phyloP scores from a whole-genome alignment of 2,329 filamentous ascomycete genomes.

The Aureobasidium sp. region DNA sequence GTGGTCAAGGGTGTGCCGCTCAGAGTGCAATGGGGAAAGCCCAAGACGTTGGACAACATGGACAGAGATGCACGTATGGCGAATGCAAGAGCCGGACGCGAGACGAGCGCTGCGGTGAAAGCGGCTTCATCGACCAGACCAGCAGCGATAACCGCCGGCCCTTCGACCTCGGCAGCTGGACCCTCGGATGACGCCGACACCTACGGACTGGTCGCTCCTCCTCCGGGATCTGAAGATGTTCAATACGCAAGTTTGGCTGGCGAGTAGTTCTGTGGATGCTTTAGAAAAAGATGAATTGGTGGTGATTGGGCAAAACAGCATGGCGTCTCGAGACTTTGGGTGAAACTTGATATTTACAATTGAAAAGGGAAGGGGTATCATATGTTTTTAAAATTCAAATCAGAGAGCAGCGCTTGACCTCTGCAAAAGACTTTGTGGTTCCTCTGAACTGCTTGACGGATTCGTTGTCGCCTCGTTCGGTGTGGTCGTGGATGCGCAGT shows the following conservation, averaged over 20 bases:
- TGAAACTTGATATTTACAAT: background rate
- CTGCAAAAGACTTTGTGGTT: conserved; percentile 33
- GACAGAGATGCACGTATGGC: conserved; percentile 75
- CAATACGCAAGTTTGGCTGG: conserved; percentile 82
- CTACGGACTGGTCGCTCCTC: conserved; percentile 56
- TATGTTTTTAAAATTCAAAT: conserved; percentile 15
- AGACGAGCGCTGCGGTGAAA: conserved; percentile 33
- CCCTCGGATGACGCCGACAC: conserved; percentile 40
- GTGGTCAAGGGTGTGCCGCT: conserved; percentile 87
- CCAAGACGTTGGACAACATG: conserved; percentile 86
- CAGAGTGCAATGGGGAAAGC: conserved; percentile 84
- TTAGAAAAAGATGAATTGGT: background rate
- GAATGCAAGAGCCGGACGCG: conserved; percentile 71
- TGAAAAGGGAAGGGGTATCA: conserved; percentile 14
- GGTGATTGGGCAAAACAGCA: conserved; percentile 14
- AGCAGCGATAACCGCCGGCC: conserved; percentile 20
- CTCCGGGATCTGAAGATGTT: conserved; percentile 70
- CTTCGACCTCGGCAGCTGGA: conserved; percentile 32
- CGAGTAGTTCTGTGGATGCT: conserved; percentile 48
- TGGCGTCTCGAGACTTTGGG: conserved; percentile 17
- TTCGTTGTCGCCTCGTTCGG: conserved; percentile 88
- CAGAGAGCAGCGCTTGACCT: conserved; percentile 32
- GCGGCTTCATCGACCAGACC: conserved; percentile 21
- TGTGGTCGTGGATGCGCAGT: conserved; percentile 82
- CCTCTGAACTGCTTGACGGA: conserved; percentile 61